These are phyloP conservation scores for Phaseolus lunatus DNA, from an alignment of 306 rosid species.

Conservation along the genomic window DNA sequence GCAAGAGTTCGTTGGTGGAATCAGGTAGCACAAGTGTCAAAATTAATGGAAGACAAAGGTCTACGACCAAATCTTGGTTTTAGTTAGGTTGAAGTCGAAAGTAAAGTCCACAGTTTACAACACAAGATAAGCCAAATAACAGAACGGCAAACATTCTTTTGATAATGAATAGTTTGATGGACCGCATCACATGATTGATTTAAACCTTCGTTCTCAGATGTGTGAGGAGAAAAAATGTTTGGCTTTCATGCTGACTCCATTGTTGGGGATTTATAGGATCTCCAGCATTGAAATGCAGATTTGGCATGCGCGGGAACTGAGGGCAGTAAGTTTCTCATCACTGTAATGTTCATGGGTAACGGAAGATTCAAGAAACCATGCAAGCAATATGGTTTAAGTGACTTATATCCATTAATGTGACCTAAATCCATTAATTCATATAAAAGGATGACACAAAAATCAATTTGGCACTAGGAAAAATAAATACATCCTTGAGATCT, in stretches of 20 bases:
- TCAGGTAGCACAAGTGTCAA: conserved; percentile 60
- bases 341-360: too few relatives aligned
- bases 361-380: too few relatives aligned
- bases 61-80: conserved; percentile 71
- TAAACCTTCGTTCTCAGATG: conserved; percentile 47
- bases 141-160: conserved; percentile 55
- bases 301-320: conserved; percentile 10
- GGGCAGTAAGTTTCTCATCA: too few relatives aligned
- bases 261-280: not conserved
- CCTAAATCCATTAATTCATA: too few relatives aligned
- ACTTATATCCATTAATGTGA: too few relatives aligned
- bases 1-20: conserved; percentile 75
- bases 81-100: conserved; percentile 81
- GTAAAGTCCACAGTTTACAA: conserved; percentile 67
- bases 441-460: too few relatives aligned
- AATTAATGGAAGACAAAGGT: conserved; percentile 74
- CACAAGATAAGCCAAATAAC: conserved; percentile 62
- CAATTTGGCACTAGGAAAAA: too few relatives aligned
- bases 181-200: conserved; percentile 74
- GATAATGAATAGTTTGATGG: conserved; percentile 58
- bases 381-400: not conserved
- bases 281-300: conserved; percentile 25
- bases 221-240: conserved; percentile 46
- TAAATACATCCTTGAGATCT: too few relatives aligned
- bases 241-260: conserved; percentile 21